These are phyloP conservation scores for Stylosanthes scabra DNA, from an alignment of 331 rosid species.

Conservation along the genomic window DNA sequence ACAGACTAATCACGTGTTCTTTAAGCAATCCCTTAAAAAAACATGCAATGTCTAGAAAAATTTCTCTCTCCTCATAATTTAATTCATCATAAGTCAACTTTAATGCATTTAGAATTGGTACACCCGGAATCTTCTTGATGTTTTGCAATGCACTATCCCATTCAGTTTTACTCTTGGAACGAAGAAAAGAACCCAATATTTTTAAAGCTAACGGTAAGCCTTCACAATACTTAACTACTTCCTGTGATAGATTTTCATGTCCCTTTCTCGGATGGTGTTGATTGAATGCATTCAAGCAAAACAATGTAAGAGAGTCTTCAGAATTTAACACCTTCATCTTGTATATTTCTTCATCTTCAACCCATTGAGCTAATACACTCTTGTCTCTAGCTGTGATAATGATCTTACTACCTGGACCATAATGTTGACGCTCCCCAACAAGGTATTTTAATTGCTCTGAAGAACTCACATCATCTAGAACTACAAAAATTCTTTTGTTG, in stretches of 20 bases:
- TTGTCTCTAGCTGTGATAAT: slow-evolving; percentile 5
- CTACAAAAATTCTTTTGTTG: neutral
- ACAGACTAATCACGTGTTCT: too few relatives aligned
- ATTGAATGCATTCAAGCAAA: neutral
- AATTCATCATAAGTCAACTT: too few relatives aligned
- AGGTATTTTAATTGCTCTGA: slow-evolving; percentile 4
- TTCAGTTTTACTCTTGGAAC: neutral
- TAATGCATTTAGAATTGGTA: neutral
- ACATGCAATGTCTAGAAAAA: too few relatives aligned
- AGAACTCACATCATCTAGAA: slow-evolving; percentile 13
- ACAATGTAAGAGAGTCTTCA: neutral
- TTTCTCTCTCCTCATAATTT: too few relatives aligned
- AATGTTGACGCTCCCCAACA: neutral
- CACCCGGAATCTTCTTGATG: neutral
- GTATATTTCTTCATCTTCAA: neutral
- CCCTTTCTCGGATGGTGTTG: neutral
- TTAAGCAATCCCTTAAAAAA: too few relatives aligned
- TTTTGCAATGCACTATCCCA: neutral
- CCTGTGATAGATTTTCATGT: neutral
- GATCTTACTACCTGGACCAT: slow-evolving; percentile 28
- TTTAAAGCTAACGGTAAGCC: slow-evolving; percentile 31
- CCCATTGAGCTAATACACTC: neutral
- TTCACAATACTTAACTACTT: neutral
- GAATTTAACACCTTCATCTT: neutral
- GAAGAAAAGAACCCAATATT: neutral